Evolutionary conservation across 441 rosid genomes (phyloP).

Genomic region (Populus tomentosa): DNA sequence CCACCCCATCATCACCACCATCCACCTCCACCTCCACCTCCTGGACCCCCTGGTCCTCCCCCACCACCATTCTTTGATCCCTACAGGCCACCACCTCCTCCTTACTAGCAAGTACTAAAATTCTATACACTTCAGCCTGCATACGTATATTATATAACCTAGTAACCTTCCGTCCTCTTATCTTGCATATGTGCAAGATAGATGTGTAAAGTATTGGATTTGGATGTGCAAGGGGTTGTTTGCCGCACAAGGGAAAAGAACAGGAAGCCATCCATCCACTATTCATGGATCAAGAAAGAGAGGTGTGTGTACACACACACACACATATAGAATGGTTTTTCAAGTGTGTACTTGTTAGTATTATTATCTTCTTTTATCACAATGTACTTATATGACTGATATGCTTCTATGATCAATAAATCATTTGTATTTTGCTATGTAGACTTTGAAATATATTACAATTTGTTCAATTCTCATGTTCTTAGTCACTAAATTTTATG

Average conservation of each 20-base stretch:
- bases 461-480: not conserved
- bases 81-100: conserved; percentile 14
- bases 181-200: not conserved
- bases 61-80: conserved; percentile 18
- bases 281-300: not conserved
- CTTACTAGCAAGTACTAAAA: not conserved
- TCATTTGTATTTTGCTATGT: not conserved
- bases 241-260: not conserved
- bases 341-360: not conserved
- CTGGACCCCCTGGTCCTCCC: conserved; percentile 13
- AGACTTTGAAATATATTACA: not conserved
- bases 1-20: not conserved
- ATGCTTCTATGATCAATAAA: not conserved
- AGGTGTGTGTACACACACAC: not conserved
- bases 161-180: not conserved
- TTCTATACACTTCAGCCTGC: not conserved
- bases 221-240: not conserved
- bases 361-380: not conserved
- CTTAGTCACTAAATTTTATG: not conserved
- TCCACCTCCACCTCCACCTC: conserved; percentile 18
- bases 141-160: not conserved
- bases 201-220: not conserved
- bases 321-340: too few relatives aligned
- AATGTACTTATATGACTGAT: not conserved
- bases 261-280: not conserved